A percentile compares a stretch with the other conserved stretches of the same genome.
phyloP scores from a whole-genome alignment of 2,329 filamentous ascomycete species.

The Aspergillus puulaauensis region DNA sequence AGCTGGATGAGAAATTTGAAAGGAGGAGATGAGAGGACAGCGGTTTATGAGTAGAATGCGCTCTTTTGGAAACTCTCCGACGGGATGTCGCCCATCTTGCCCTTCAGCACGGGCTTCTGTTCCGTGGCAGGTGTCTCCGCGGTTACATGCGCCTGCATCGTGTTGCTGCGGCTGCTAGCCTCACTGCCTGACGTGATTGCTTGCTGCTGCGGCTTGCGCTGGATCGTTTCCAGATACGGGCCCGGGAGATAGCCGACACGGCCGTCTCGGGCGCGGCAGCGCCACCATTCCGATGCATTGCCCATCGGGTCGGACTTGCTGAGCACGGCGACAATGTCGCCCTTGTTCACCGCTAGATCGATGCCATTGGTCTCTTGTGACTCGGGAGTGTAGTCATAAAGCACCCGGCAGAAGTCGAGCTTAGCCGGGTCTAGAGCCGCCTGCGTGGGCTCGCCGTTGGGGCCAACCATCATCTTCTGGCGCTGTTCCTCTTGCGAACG shows the following conservation, averaged over 20 bases:
- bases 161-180: conserved; percentile 53
- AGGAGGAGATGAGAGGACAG: neutral
- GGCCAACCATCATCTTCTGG: conserved; percentile 49
- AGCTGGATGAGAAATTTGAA: neutral
- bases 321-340: conserved; percentile 90
- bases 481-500: conserved; percentile 79
- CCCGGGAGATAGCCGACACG: conserved; percentile 88
- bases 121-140: conserved; percentile 22
- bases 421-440: conserved; percentile 76
- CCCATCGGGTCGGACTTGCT: conserved; percentile 90
- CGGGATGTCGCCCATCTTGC: conserved; percentile 63
- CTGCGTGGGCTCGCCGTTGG: conserved; percentile 45
- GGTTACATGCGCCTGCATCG: conserved; percentile 45
- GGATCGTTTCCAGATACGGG: conserved; percentile 80
- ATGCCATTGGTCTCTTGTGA: conserved; percentile 64
- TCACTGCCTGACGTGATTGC: conserved; percentile 42
- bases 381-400: conserved; percentile 92
- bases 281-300: conserved; percentile 95
- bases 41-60: conserved; percentile 61
- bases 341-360: conserved; percentile 89
- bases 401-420: conserved; percentile 91
- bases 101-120: conserved; percentile 53
- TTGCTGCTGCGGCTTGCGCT: conserved; percentile 51
- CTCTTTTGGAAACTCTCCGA: conserved; percentile 72
- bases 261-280: conserved; percentile 85